Conservation (phyloP, 2,329 filamentous ascomycete genomes). For the Torrubiellomyces zombiae region DNA sequence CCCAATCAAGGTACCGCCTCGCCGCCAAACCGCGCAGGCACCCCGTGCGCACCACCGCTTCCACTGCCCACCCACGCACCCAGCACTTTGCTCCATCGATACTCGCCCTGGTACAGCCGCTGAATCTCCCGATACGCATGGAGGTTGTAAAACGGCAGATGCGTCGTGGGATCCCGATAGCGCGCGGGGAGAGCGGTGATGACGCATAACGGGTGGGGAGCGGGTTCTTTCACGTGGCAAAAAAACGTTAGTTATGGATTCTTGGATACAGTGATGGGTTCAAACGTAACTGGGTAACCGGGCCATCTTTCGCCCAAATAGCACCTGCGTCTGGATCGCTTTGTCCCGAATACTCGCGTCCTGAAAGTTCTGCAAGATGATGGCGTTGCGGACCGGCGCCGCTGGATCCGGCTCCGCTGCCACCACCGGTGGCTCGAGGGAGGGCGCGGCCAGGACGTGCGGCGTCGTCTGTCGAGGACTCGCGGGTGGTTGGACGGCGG, state of each 20-base stretch:
- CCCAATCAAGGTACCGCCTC: no score
- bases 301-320: slow-evolving; percentile 42
- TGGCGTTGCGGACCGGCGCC: slow-evolving; percentile 37
- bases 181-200: slow-evolving; percentile 70
- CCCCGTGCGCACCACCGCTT: slow-evolving; percentile 51
- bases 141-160: slow-evolving; percentile 63
- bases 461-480: no score
- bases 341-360: slow-evolving; percentile 38
- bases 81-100: slow-evolving; percentile 66
- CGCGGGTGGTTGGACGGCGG: no score
- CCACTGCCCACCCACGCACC: slow-evolving; percentile 68
- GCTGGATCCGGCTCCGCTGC: no score
- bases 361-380: slow-evolving; percentile 44
- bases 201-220: slow-evolving; percentile 46
- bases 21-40: slow-evolving; percentile 66
- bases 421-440: slow-evolving; percentile 20
- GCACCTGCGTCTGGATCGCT: slow-evolving; percentile 37
- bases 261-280: neutral
- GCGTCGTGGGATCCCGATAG: slow-evolving; percentile 74
- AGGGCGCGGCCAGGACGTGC: slow-evolving; percentile 20
- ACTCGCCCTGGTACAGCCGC: slow-evolving; percentile 53
- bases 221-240: slow-evolving; percentile 29
- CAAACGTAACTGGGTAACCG: slow-evolving; percentile 33
- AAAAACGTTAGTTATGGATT: slow-evolving; percentile 2
- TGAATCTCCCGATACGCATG: slow-evolving; percentile 73